phyloP scores from a whole-genome alignment of 2,329 filamentous ascomycete genomes.

The Trichoderma guizhouense region DNA sequence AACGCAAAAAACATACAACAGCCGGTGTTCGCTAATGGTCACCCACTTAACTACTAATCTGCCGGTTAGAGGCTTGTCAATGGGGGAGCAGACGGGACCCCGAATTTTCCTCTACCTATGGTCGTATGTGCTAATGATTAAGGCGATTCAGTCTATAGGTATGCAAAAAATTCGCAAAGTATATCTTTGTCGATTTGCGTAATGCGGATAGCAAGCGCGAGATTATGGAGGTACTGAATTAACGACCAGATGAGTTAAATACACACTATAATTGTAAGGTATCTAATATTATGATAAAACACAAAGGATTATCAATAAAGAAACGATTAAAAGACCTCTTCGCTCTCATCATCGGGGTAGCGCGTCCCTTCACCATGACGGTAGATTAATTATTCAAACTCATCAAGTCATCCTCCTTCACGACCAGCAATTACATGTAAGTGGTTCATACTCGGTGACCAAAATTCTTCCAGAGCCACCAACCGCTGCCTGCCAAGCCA shows the following conservation, averaged over 20 bases:
- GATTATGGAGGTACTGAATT: background rate
- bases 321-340: background rate
- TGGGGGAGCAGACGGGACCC: no score
- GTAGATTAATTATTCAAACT: background rate
- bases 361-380: background rate
- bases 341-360: background rate
- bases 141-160: no score
- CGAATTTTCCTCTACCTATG: no score
- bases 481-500: background rate
- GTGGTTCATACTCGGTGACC: background rate
- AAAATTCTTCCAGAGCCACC: background rate
- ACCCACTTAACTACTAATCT: background rate
- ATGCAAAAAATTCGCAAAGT: background rate
- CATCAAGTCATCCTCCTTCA: background rate
- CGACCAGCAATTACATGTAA: background rate
- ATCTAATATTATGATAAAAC: background rate
- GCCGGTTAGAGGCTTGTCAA: no score
- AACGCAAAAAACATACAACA: background rate
- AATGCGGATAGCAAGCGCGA: background rate
- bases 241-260: background rate
- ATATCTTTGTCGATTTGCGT: background rate
- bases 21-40: background rate
- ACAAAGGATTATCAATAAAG: background rate
- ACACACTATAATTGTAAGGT: background rate
- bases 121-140: no score